Conservation (phyloP, 805 yeast genomes). For the Ogataea polymorpha region DNA sequence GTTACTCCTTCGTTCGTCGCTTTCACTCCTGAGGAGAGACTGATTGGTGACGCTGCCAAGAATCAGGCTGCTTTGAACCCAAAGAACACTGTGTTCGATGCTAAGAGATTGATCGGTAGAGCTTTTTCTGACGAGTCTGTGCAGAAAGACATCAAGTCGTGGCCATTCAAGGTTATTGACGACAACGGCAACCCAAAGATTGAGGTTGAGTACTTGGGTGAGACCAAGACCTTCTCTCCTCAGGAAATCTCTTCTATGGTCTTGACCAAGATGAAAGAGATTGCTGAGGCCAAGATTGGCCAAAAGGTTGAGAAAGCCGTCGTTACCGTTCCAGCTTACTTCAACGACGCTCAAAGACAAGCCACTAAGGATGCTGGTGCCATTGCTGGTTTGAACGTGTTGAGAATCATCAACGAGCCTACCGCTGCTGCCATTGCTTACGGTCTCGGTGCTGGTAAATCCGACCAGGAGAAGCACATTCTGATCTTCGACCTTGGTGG, state of each 20-base stretch:
- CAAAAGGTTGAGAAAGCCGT: constrained; percentile 64
- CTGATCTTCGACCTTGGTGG: constrained; percentile 79
- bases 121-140: constrained; percentile 79
- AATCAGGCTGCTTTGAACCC: constrained; percentile 97
- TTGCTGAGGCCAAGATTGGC: constrained; percentile 59
- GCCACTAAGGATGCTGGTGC: constrained; percentile 81
- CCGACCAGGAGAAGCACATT: constrained; percentile 56
- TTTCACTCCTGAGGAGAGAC: constrained; percentile 87
- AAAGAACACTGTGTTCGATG: constrained; percentile 83
- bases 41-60: constrained; percentile 96
- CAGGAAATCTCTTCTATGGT: constrained; percentile 94
- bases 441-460: constrained; percentile 57
- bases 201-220: constrained; percentile 93
- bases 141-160: constrained; percentile 81
- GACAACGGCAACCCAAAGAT: constrained; percentile 84
- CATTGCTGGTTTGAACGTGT: constrained; percentile 69
- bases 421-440: constrained; percentile 85
- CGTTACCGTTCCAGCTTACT: constrained; percentile 82
- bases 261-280: constrained; percentile 59
- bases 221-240: constrained; percentile 85
- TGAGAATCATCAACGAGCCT: constrained; percentile 79
- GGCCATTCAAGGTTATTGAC: constrained; percentile 85
- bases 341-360: constrained; percentile 78
- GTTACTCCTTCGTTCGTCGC: constrained; percentile 96
- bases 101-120: constrained; percentile 93